Conservation (phyloP, 2,329 filamentous ascomycete species). For the Ustilaginoidea virens region DNA sequence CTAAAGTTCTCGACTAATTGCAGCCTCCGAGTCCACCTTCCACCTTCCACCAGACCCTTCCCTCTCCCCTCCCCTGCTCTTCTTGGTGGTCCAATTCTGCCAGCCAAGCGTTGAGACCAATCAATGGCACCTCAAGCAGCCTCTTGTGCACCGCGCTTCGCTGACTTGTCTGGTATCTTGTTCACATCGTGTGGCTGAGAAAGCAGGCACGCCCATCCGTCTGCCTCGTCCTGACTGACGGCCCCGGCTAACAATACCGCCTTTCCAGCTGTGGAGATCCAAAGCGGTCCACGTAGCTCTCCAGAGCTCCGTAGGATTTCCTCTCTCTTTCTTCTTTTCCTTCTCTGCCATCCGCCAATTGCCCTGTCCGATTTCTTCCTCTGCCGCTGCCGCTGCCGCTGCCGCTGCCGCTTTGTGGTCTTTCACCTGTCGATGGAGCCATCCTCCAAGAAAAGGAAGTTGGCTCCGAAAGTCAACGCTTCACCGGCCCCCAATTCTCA, state of each 20-base stretch:
- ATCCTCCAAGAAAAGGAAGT: constrained; percentile 26
- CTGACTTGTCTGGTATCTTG: background rate
- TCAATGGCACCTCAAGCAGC: constrained; percentile 4
- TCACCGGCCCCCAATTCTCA: constrained; percentile 16
- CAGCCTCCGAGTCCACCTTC: constrained; percentile 5
- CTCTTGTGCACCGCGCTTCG: background rate
- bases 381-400: constrained; percentile 4
- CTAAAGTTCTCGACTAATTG: too few species aligned
- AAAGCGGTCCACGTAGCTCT: constrained; percentile 1
- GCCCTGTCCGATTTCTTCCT: too few species aligned
- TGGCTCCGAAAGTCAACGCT: constrained; percentile 25
- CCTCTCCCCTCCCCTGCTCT: constrained; percentile 2
- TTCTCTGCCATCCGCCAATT: too few species aligned
- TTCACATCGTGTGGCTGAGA: constrained; percentile 3
- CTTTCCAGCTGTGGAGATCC: constrained; percentile 1
- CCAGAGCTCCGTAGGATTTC: background rate
- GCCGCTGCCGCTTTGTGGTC: constrained; percentile 1
- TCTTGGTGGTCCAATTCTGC: constrained; percentile 4
- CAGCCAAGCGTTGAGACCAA: constrained; percentile 2
- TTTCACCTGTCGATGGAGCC: constrained; percentile 22
- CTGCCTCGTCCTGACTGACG: constrained; percentile 2
- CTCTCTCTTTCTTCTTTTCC: background rate
- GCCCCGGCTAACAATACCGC: background rate
- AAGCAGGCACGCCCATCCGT: constrained; percentile 1
- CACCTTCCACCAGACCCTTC: too few species aligned